Evolutionary conservation across 1,284 basidiomycete genomes (phyloP).

Genomic region (Ceratobasidium theobromae): DNA sequence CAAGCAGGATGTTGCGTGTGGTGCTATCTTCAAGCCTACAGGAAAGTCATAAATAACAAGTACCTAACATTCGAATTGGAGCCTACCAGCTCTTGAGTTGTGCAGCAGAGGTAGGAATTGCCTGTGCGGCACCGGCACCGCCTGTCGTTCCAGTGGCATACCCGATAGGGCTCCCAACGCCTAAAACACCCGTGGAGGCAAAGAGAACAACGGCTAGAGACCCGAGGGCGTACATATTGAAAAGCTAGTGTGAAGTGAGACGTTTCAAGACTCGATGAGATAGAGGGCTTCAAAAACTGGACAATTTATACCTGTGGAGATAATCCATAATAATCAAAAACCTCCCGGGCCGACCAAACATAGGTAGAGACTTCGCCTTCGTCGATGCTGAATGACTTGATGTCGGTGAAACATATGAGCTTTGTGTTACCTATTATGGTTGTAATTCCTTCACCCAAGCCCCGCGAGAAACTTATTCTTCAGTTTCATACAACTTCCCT

Average conservation of each 20-base stretch:
- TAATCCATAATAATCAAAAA: too few relatives aligned
- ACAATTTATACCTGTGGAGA: too few relatives aligned
- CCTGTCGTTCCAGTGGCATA: slow-evolving; percentile 41
- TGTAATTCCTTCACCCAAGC: too few relatives aligned
- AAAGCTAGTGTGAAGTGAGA: background rate
- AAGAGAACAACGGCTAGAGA: background rate
- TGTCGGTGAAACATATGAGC: too few relatives aligned
- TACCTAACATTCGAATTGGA: background rate
- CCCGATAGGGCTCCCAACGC: slow-evolving; percentile 40
- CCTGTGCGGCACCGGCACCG: slow-evolving; percentile 41
- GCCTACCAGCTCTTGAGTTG: slow-evolving; percentile 40
- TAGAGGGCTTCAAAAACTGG: background rate
- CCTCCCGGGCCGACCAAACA: too few relatives aligned
- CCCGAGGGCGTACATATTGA: background rate
- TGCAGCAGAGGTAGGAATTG: slow-evolving; percentile 41
- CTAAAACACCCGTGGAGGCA: background rate
- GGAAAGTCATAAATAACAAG: background rate
- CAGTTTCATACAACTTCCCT: too few relatives aligned
- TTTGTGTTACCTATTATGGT: too few relatives aligned
- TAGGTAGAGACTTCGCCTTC: too few relatives aligned
- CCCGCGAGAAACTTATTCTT: too few relatives aligned
- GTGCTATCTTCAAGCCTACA: slow-evolving; percentile 39
- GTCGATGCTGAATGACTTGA: too few relatives aligned
- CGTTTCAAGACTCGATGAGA: background rate
- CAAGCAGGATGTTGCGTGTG: slow-evolving; percentile 43